Evolutionary conservation across 2,329 filamentous ascomycete genomes (phyloP).

Genomic region (Ophiocordyceps robertsii): DNA sequence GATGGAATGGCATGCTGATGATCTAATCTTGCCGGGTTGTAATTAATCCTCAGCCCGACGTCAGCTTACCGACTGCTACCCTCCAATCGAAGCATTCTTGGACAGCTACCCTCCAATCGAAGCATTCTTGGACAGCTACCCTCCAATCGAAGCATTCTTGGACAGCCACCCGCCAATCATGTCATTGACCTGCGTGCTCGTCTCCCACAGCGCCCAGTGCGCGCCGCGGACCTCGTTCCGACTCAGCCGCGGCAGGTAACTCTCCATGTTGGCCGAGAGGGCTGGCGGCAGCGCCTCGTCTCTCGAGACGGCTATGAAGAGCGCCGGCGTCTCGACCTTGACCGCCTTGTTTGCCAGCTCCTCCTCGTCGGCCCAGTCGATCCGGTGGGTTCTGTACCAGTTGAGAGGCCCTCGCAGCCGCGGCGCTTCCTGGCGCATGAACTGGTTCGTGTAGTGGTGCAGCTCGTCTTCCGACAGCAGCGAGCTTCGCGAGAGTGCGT

Average conservation of each 20-base stretch:
- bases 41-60: no score
- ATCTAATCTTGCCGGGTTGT: no score
- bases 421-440: background rate
- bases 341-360: conserved; percentile 42
- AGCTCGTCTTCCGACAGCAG: background rate
- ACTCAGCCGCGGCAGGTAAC: conserved; percentile 49
- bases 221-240: conserved; percentile 50
- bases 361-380: conserved; percentile 50
- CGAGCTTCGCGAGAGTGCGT: background rate
- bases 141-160: no score
- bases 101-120: no score
- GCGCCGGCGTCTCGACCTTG: conserved; percentile 46
- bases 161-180: conserved; percentile 57
- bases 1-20: no score
- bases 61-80: no score
- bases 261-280: conserved; percentile 61
- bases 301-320: conserved; percentile 61
- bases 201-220: conserved; percentile 79
- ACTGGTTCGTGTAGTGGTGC: background rate
- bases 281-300: conserved; percentile 61
- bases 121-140: no score
- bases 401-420: background rate
- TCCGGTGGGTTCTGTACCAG: background rate
- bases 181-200: conserved; percentile 54
- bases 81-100: no score